Conservation (phyloP, 2,329 filamentous ascomycete genomes). For the Penicillium sp. region DNA sequence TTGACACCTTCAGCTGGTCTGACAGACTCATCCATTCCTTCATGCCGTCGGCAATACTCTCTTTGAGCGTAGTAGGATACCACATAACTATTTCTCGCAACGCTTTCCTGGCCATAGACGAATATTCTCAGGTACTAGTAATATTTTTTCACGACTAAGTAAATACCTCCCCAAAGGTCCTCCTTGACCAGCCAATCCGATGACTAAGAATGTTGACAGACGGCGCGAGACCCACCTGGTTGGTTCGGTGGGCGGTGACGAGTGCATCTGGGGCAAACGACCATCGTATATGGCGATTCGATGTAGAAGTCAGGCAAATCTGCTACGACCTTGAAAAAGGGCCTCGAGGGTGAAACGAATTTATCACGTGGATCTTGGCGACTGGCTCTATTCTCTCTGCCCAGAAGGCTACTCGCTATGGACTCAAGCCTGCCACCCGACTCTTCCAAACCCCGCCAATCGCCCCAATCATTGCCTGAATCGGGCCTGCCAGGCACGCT, state of each 20-base stretch:
- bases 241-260: neutral
- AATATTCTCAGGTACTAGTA: too few relatives aligned
- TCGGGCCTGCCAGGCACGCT: conserved; percentile 12
- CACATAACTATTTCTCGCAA: too few relatives aligned
- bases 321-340: too few relatives aligned
- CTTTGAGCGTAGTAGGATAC: too few relatives aligned
- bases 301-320: too few relatives aligned
- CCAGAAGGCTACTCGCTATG: conserved; percentile 5
- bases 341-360: conserved; percentile 4
- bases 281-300: neutral
- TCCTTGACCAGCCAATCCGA: neutral
- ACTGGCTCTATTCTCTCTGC: too few relatives aligned
- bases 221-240: neutral
- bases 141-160: too few relatives aligned
- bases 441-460: conserved; percentile 7
- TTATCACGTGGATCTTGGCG: conserved; percentile 24
- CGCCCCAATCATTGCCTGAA: conserved; percentile 13
- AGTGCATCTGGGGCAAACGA: neutral
- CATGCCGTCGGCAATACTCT: too few relatives aligned
- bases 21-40: too few relatives aligned
- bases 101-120: too few relatives aligned
- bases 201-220: neutral
- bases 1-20: too few relatives aligned
- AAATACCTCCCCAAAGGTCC: too few relatives aligned
- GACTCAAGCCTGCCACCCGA: conserved; percentile 4